These are phyloP conservation scores for Kwoniella sp. DNA, from an alignment of 768 basidiomycete genomes.

Conservation along the genomic window DNA sequence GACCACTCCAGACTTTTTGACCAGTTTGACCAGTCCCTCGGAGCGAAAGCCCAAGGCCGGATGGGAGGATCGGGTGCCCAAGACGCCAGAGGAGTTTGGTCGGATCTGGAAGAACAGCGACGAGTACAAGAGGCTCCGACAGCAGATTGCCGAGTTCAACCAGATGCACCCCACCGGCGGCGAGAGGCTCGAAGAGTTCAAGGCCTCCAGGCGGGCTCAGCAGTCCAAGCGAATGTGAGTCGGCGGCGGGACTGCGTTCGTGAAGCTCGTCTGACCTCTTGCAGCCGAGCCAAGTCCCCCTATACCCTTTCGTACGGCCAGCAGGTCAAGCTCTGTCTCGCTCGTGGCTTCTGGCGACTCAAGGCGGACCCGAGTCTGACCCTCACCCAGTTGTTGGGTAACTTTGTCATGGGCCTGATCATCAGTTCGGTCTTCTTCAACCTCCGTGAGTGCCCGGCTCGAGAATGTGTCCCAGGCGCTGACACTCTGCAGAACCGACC, in stretches of 20 bases:
- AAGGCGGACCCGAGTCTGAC: slow-evolving; percentile 52
- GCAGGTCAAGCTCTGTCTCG: slow-evolving; percentile 55
- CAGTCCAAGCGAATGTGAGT: slow-evolving; percentile 75
- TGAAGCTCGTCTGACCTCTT: slow-evolving; percentile 56
- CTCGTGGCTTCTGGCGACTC: slow-evolving; percentile 55
- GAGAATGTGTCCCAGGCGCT: not conserved
- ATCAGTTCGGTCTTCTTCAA: slow-evolving; percentile 48
- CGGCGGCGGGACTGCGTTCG: slow-evolving; percentile 53
- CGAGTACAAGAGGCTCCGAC: slow-evolving; percentile 54
- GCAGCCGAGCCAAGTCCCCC: slow-evolving; percentile 46
- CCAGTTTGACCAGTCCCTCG: slow-evolving; percentile 64
- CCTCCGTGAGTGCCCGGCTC: slow-evolving; percentile 23
- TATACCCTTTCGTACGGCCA: slow-evolving; percentile 55
- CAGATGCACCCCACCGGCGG: slow-evolving; percentile 43
- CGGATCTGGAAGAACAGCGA: slow-evolving; percentile 55
- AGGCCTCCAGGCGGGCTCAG: slow-evolving; percentile 59
- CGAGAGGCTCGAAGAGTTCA: slow-evolving; percentile 64
- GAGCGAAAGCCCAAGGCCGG: slow-evolving; percentile 74
- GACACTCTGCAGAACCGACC: slow-evolving; percentile 15
- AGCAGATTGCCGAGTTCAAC: slow-evolving; percentile 62
- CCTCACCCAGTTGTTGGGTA: slow-evolving; percentile 45
- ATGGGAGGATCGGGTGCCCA: slow-evolving; percentile 61
- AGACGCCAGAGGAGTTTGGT: slow-evolving; percentile 62
- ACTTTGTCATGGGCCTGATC: slow-evolving; percentile 43
- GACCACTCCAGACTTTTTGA: slow-evolving; percentile 56